phyloP scores from a whole-genome alignment of 352 stramenopile genomes.

The Pythium folliculosum region DNA sequence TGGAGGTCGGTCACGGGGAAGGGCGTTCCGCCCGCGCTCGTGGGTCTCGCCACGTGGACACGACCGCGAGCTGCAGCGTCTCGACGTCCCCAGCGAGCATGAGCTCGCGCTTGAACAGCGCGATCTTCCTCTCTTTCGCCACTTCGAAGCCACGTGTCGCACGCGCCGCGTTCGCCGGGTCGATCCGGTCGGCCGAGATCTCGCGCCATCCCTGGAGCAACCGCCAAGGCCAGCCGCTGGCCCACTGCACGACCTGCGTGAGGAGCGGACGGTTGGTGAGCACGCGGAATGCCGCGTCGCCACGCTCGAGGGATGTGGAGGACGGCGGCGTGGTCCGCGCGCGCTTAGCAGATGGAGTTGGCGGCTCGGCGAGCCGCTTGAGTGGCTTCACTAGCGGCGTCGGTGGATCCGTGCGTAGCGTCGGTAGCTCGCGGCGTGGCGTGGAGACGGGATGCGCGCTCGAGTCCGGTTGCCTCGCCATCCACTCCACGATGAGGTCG shows the following conservation, averaged over 20 bases:
- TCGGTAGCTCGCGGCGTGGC: too few relatives aligned
- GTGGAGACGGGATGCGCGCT: too few relatives aligned
- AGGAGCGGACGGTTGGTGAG: background rate
- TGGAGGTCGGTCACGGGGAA: background rate
- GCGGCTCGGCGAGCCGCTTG: too few relatives aligned
- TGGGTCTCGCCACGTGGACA: background rate
- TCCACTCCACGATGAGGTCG: too few relatives aligned
- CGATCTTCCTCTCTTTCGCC: background rate
- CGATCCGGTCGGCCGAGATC: background rate
- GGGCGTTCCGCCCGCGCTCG: background rate
- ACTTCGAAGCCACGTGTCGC: background rate
- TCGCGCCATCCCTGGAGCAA: background rate
- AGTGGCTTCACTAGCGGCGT: too few relatives aligned
- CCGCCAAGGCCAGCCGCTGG: background rate
- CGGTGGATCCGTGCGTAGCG: too few relatives aligned
- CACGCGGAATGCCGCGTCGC: background rate
- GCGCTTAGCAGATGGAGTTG: too few relatives aligned
- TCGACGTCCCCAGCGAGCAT: constrained; percentile 1
- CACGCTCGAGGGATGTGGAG: background rate
- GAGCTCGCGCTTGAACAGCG: constrained; percentile 6
- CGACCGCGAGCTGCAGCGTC: constrained; percentile 2
- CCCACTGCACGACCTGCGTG: background rate
- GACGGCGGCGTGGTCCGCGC: too few relatives aligned
- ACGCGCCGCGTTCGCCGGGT: background rate
- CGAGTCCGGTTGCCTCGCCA: too few relatives aligned